Conservation (phyloP, 371 early-diverging fungal species). For the Mucor piriformis region DNA sequence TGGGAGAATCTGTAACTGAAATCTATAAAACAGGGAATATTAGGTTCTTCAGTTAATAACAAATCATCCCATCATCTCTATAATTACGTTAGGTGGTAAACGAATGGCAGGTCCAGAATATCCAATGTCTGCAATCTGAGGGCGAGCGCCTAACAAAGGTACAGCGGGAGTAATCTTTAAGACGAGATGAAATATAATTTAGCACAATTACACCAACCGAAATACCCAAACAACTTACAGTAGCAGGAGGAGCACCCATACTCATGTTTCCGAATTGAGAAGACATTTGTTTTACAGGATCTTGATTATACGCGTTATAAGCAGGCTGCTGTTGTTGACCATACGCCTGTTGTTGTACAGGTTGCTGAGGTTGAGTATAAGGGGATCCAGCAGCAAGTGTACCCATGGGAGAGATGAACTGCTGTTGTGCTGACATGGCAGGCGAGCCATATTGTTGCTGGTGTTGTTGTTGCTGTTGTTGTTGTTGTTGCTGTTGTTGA, state of each 20-base stretch:
- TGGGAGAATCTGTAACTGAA: conserved; percentile 71
- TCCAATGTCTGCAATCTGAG: conserved; percentile 59
- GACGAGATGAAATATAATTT: conserved; percentile 2
- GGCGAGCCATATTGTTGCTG: conserved; percentile 26
- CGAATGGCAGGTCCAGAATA: conserved; percentile 58
- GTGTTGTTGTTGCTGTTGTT: conserved; percentile 15
- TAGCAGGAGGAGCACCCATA: conserved; percentile 19
- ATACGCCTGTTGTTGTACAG: conserved; percentile 5
- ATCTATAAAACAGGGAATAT: conserved; percentile 35
- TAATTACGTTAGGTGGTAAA: conserved; percentile 62
- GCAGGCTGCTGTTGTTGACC: conserved; percentile 28
- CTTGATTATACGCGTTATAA: conserved; percentile 32
- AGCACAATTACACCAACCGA: background rate
- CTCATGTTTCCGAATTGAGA: conserved; percentile 53
- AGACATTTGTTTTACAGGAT: conserved; percentile 37
- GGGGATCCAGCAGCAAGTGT: conserved; percentile 9
- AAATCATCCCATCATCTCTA: background rate
- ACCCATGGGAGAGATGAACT: conserved; percentile 39
- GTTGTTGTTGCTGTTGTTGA: conserved; percentile 14
- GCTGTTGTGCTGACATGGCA: conserved; percentile 16
- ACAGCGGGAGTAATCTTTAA: conserved; percentile 38
- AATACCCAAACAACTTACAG: conserved; percentile 11
- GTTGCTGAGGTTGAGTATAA: conserved; percentile 23
- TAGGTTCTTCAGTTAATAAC: background rate
- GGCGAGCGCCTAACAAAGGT: conserved; percentile 57